A percentile compares a stretch with the other conserved stretches of the same genome.
These are phyloP conservation scores for Leishmania tropica DNA, from an alignment of 208 protist genomes.

Conservation along the genomic window DNA sequence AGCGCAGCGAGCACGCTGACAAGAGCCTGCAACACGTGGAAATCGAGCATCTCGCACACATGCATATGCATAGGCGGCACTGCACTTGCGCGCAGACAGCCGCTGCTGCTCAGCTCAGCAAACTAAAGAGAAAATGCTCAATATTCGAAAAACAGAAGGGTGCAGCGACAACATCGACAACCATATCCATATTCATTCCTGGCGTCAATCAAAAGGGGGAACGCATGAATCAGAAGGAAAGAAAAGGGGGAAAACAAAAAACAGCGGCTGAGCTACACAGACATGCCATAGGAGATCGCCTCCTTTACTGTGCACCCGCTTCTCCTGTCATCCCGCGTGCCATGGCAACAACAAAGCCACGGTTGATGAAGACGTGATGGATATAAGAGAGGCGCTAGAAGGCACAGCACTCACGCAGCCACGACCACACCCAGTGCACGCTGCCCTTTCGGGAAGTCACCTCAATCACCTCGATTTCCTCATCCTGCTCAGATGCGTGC, in stretches of 20 bases:
- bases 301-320: too few species aligned
- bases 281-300: neutral
- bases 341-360: neutral
- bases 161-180: neutral
- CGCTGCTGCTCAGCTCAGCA: neutral
- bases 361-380: too few species aligned
- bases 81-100: neutral
- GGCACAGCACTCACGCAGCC: conserved; percentile 21
- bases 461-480: conserved; percentile 24
- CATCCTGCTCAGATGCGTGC: conserved; percentile 7
- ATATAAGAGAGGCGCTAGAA: neutral
- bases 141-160: neutral
- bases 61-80: neutral
- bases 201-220: neutral
- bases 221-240: neutral
- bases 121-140: neutral
- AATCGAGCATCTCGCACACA: neutral
- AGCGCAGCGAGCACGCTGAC: neutral
- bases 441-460: conserved; percentile 10
- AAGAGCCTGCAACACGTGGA: neutral
- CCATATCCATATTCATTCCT: neutral
- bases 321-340: neutral
- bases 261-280: neutral
- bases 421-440: conserved; percentile 10
- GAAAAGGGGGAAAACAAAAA: neutral